A percentile compares a stretch with the other conserved stretches of the same genome.
Evolutionary conservation across 345 rosid genomes (phyloP).

Genomic region (Syzygium aqueum): DNA sequence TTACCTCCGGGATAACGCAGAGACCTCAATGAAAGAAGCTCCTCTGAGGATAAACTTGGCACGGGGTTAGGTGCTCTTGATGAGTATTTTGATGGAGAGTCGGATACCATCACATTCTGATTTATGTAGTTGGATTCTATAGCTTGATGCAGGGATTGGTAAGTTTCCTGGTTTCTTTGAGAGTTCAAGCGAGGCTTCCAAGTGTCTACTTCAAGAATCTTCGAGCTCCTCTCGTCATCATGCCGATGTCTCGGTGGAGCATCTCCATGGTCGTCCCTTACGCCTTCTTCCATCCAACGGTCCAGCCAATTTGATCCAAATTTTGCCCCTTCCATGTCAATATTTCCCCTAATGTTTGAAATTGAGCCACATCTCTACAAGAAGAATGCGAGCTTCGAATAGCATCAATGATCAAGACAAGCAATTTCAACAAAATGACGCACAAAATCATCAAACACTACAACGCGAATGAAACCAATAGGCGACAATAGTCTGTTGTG

Average conservation of each 20-base stretch:
- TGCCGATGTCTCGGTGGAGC: slow-evolving; percentile 13
- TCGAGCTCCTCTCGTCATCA: slow-evolving; percentile 59
- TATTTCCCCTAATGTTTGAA: slow-evolving; percentile 29
- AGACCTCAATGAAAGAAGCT: slow-evolving; percentile 32
- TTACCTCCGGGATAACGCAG: slow-evolving; percentile 14
- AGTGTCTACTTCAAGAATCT: slow-evolving; percentile 91
- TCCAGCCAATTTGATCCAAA: slow-evolving; percentile 58
- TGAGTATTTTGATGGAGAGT: slow-evolving; percentile 43
- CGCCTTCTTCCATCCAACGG: slow-evolving; percentile 69
- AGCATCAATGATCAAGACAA: background rate
- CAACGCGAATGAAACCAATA: background rate
- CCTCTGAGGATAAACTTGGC: slow-evolving; percentile 30
- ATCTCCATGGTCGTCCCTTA: slow-evolving; percentile 22
- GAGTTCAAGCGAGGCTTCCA: slow-evolving; percentile 70
- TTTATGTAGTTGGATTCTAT: slow-evolving; percentile 19
- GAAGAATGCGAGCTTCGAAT: background rate
- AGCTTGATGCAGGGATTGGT: slow-evolving; percentile 9
- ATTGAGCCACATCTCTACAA: slow-evolving; percentile 47
- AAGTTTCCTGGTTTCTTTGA: slow-evolving; percentile 12
- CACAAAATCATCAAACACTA: background rate
- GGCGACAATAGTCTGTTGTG: background rate
- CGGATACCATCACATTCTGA: slow-evolving; percentile 24
- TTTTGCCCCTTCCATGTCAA: slow-evolving; percentile 20
- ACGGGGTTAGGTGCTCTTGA: slow-evolving; percentile 18
- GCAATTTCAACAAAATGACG: background rate